Conservation (phyloP, 352 stramenopile genomes). For the Phytophthora sp. region DNA sequence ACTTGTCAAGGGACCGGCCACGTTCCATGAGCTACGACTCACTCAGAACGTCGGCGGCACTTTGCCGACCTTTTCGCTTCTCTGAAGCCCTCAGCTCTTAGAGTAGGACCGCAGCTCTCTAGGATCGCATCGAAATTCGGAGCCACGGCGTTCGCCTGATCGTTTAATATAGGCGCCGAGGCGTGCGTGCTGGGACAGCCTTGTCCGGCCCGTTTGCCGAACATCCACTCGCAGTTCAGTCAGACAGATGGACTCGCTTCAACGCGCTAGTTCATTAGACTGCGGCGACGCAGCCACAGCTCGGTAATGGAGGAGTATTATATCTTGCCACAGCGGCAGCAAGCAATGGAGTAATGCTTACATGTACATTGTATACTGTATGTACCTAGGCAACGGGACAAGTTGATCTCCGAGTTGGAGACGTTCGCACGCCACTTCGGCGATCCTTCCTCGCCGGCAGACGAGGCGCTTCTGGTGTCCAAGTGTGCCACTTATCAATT, state of each 20-base stretch:
- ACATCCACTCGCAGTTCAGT: slow-evolving; percentile 20
- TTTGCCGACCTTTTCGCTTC: not conserved
- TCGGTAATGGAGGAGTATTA: not conserved
- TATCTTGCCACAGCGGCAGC: not conserved
- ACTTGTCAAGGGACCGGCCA: no score
- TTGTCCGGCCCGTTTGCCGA: slow-evolving; percentile 23
- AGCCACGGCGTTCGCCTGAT: slow-evolving; percentile 12
- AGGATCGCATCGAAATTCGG: slow-evolving; percentile 15
- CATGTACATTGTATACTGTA: no score
- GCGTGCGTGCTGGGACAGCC: slow-evolving; percentile 37
- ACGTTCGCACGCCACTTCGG: slow-evolving; percentile 14
- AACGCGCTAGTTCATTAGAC: slow-evolving; percentile 18
- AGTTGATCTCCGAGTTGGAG: no score
- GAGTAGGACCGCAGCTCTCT: not conserved
- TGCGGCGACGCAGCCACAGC: slow-evolving; percentile 5
- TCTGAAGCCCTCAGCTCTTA: not conserved
- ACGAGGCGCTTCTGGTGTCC: slow-evolving; percentile 24
- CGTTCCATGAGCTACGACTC: not conserved
- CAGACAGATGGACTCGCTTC: slow-evolving; percentile 27
- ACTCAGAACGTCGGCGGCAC: no score
- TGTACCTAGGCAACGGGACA: no score
- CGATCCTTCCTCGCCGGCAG: slow-evolving; percentile 19
- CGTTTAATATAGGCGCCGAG: slow-evolving; percentile 24
- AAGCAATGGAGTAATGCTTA: not conserved
- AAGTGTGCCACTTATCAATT: slow-evolving; percentile 18